Base-by-base conservation (phyloP, 768 basidiomycete species). In the Auriscalpium vulgare region DNA sequence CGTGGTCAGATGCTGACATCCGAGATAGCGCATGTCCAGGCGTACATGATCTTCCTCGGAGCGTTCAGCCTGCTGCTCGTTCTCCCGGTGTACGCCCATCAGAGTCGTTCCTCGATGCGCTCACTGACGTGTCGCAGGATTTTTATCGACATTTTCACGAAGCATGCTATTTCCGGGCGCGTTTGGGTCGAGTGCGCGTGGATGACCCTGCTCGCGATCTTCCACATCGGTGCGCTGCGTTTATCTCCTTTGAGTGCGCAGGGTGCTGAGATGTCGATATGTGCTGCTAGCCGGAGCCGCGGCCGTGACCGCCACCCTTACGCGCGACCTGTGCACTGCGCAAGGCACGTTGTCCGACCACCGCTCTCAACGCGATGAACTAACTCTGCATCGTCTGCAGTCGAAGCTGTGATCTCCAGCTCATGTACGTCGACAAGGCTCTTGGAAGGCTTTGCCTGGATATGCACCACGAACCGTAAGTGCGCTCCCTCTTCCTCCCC, bases 41-140 rank as follows among this genome's bases (percentile, higher is more conserved):
- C 23, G 21, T 62, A 57, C 44, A 62, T 62, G 59, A 47, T 60
- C 47, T 60, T 62, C 47, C 56, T 60, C 23, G 59, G 59, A 17
- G 59, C 56, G 37, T 57, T 62, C 56, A 60, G 53, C 45, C 36
- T 62, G 37, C 19, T 62, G n/a, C 37, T 60, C 8, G 38, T 62
- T 35, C 40, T 60, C 35, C 44, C 56, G 14, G 36, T 57, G 61
- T 55, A 23, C 46, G 56, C 50, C 23, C 8, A 19, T 44, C 21
- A 34, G 40, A 11, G 19, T 14, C 23, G 46, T n/a, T n/a, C 45
- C 13, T 0, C 53, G 44, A 58, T 51, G 13, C 13, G 7, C 13
- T 8, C 34, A 17, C 16, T 40, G 4, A 37, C 38, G n/a, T 37
- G 4, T 16, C 10, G 1, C 56, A 62, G 61, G 6, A 17, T 57